phyloP scores from a whole-genome alignment of 2,329 filamentous ascomycete genomes.

The Fusarium oxysporum region DNA sequence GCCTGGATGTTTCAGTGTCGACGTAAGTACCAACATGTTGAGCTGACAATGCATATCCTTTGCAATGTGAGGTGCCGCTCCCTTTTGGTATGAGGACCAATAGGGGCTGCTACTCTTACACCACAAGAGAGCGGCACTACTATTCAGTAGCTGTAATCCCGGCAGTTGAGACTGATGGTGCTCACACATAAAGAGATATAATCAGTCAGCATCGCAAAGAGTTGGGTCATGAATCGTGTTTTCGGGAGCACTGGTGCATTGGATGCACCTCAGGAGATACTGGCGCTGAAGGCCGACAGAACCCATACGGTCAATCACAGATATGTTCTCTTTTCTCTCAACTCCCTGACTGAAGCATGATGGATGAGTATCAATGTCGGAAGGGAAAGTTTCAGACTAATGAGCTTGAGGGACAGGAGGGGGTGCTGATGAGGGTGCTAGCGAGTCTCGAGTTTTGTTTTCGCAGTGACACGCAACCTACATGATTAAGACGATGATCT shows the following conservation, averaged over 20 bases:
- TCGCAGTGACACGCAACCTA: neutral
- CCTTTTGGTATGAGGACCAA: conserved; percentile 7
- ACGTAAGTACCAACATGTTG: neutral
- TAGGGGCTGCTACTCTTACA: conserved; percentile 2
- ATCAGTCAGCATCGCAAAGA: no score
- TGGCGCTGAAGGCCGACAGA: no score
- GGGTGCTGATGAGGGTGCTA: no score
- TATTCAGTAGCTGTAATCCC: neutral
- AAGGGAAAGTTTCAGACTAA: no score
- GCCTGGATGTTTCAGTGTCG: neutral
- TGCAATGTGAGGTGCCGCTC: neutral
- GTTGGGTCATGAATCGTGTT: neutral
- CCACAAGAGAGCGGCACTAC: neutral
- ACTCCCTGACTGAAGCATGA: no score
- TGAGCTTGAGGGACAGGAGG: neutral
- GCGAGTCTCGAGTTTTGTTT: neutral
- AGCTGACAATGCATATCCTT: conserved; percentile 3
- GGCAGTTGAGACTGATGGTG: neutral
- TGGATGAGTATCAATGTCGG: neutral
- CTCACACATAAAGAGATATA: neutral
- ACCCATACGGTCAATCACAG: rapidly evolving
- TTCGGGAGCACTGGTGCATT: neutral
- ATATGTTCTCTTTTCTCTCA: no score
- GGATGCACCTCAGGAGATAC: neutral
- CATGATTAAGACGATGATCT: neutral